Conservation (phyloP, 2,329 filamentous ascomycete species). For the Fusarium sterilihyphosum region DNA sequence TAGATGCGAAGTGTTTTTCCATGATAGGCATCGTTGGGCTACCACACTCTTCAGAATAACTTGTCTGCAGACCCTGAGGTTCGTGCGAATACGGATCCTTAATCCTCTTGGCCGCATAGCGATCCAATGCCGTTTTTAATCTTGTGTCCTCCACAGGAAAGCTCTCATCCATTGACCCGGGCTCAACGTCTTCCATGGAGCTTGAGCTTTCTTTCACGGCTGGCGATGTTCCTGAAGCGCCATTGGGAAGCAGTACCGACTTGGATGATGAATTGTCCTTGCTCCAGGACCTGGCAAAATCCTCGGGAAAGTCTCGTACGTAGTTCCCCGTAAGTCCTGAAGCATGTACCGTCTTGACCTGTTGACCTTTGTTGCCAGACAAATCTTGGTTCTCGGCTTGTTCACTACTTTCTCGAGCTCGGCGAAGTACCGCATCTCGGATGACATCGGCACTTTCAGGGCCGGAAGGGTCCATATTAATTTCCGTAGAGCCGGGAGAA, state of each 20-base stretch:
- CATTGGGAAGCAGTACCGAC: slow-evolving; percentile 40
- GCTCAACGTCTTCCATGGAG: slow-evolving; percentile 41
- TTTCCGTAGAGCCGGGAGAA: slow-evolving; percentile 30
- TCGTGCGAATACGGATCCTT: slow-evolving; percentile 55
- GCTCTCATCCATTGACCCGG: slow-evolving; percentile 55
- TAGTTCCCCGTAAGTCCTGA: slow-evolving; percentile 58
- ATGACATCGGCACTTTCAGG: slow-evolving; percentile 46
- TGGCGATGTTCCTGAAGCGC: background rate
- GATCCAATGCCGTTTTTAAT: slow-evolving; percentile 47
- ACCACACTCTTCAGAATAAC: slow-evolving; percentile 56
- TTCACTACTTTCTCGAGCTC: slow-evolving; percentile 38
- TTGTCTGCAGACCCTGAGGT: slow-evolving; percentile 60
- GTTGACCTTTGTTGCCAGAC: slow-evolving; percentile 1
- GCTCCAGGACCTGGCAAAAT: slow-evolving; percentile 58
- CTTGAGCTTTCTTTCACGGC: background rate
- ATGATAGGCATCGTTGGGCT: slow-evolving; percentile 48
- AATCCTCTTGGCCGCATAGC: slow-evolving; percentile 21
- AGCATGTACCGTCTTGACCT: background rate
- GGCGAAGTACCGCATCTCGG: slow-evolving; percentile 45
- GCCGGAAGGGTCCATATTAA: slow-evolving; percentile 31
- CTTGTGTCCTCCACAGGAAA: slow-evolving; percentile 46
- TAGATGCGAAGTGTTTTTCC: slow-evolving; percentile 46
- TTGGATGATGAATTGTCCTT: slow-evolving; percentile 41
- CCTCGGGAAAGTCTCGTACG: slow-evolving; percentile 62
- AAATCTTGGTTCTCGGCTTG: slow-evolving; percentile 18